Evolutionary conservation across 768 basidiomycete genomes (phyloP).

Genomic region (Vararia minispora): DNA sequence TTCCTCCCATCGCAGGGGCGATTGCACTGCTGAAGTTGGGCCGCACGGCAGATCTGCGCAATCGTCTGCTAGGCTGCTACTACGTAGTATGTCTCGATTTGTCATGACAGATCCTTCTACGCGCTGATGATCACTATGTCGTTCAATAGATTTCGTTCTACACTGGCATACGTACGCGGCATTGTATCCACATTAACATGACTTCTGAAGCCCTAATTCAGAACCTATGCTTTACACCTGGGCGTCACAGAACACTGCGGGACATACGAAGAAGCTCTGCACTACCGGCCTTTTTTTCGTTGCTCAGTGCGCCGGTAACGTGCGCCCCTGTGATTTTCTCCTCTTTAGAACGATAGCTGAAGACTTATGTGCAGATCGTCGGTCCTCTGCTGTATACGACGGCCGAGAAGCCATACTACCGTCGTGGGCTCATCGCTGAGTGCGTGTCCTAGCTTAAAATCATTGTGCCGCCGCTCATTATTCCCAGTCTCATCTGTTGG

Average conservation of each 20-base stretch:
- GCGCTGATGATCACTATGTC: background rate
- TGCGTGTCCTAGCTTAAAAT: conserved; percentile 9
- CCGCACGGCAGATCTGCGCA: conserved; percentile 20
- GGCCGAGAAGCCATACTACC: conserved; percentile 27
- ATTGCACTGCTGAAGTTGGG: conserved; percentile 23
- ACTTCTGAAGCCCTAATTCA: too few species aligned
- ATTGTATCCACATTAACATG: too few species aligned
- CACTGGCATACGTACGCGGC: conserved; percentile 24
- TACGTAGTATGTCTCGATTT: conserved; percentile 31
- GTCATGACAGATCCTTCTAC: too few species aligned
- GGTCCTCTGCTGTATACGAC: conserved; percentile 28
- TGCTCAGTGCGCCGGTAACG: conserved; percentile 36
- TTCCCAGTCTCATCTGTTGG: conserved; percentile 28
- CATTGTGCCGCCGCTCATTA: background rate
- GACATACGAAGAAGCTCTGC: conserved; percentile 31
- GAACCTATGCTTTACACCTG: conserved; percentile 32
- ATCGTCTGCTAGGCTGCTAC: conserved; percentile 26
- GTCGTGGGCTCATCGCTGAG: conserved; percentile 28
- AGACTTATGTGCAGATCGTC: conserved; percentile 18
- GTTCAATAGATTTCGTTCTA: conserved; percentile 23
- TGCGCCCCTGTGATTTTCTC: conserved; percentile 13
- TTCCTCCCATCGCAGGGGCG: conserved; percentile 29
- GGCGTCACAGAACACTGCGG: conserved; percentile 30
- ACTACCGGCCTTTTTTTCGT: conserved; percentile 33
- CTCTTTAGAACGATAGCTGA: background rate